Evolutionary conservation across 1,284 basidiomycete species (phyloP).

Genomic region (Pisolithus thermaeus): DNA sequence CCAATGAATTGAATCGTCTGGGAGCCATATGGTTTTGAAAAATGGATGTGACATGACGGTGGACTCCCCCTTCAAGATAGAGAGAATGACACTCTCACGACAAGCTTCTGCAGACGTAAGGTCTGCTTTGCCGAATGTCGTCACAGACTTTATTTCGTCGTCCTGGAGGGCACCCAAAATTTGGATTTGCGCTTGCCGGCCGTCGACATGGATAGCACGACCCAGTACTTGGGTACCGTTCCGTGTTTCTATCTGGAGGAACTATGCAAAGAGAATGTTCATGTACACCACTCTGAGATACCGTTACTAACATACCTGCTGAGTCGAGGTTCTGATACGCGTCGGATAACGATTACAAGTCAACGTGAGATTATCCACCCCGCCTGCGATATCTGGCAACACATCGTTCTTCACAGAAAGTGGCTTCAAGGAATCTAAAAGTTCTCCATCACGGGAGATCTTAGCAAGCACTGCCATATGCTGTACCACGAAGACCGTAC

Average conservation of each 20-base stretch:
- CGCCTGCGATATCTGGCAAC: no score
- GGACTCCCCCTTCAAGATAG: slow-evolving; percentile 30
- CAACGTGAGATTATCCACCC: no score
- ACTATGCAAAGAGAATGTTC: slow-evolving; percentile 6
- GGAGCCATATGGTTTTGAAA: slow-evolving; percentile 40
- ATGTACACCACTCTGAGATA: no score
- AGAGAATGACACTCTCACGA: slow-evolving; percentile 33
- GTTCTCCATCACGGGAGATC: no score
- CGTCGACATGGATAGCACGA: slow-evolving; percentile 8
- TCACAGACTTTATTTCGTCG: slow-evolving; percentile 24
- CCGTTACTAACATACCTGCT: no score
- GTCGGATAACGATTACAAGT: no score
- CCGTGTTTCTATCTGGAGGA: slow-evolving; percentile 14
- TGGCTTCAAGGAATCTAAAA: no score
- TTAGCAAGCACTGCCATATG: no score
- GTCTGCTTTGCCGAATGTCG: slow-evolving; percentile 39
- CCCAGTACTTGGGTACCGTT: slow-evolving; percentile 12
- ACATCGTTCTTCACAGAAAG: no score
- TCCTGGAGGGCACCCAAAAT: slow-evolving; percentile 17
- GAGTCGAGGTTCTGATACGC: no score
- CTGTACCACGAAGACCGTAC: background rate
- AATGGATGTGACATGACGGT: slow-evolving; percentile 38
- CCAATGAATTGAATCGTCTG: slow-evolving; percentile 12
- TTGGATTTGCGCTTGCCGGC: slow-evolving; percentile 22
- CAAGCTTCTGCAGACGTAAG: slow-evolving; percentile 37